phyloP scores from a whole-genome alignment of 345 rosid genomes.

The Lepidium aucheri region DNA sequence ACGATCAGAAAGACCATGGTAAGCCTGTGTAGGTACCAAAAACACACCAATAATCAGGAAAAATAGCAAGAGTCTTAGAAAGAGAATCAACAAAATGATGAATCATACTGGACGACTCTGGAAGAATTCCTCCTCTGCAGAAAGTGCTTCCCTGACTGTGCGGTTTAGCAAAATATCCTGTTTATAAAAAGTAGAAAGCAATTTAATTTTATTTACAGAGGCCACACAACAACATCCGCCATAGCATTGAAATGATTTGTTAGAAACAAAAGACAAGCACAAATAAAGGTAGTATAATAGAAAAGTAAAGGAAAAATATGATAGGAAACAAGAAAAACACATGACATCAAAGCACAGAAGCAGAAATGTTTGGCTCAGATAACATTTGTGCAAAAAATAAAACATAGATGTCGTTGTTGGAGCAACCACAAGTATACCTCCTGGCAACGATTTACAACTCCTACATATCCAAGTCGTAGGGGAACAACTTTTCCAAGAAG shows the following conservation, averaged over 20 bases:
- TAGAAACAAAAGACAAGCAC: not conserved
- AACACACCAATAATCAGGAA: not conserved
- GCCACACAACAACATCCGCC: not conserved
- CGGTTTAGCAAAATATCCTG: constrained; percentile 57
- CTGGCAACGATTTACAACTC: constrained; percentile 66
- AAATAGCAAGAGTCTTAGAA: constrained; percentile 7
- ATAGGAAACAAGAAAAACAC: not conserved
- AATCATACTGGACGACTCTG: constrained; percentile 39
- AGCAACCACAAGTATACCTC: constrained; percentile 32
- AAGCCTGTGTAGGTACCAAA: constrained; percentile 34
- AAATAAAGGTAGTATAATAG: not conserved
- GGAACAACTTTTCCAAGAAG: constrained; percentile 60
- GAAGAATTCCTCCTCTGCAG: constrained; percentile 46
- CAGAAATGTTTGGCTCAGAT: not conserved
- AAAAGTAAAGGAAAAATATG: not conserved
- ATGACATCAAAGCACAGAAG: not conserved
- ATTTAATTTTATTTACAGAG: not conserved
- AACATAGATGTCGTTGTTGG: not conserved
- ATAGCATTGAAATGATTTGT: not conserved
- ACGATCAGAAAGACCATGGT: constrained; percentile 50
- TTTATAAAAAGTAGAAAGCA: not conserved
- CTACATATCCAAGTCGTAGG: constrained; percentile 57
- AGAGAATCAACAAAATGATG: constrained; percentile 7
- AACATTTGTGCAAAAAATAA: not conserved
- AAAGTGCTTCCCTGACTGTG: constrained; percentile 51